Conservation (phyloP, 2,329 filamentous ascomycete genomes). For the Exophiala xenobiotica region DNA sequence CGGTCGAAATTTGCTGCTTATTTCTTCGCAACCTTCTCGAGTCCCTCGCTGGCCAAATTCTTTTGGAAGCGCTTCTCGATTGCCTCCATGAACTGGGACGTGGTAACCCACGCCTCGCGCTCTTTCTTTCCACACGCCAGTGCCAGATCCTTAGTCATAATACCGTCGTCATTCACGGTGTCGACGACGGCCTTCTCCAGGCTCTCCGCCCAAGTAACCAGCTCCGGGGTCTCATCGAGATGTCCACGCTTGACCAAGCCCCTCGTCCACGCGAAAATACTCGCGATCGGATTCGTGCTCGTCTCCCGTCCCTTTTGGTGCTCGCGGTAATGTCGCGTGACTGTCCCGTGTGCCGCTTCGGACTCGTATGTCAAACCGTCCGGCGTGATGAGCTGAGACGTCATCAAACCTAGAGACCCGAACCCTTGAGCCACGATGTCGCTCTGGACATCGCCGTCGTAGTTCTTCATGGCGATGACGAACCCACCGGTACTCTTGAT, state of each 20-base stretch:
- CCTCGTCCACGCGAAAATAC: constrained; percentile 98
- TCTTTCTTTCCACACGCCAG: constrained; percentile 86
- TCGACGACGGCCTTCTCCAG: constrained; percentile 93
- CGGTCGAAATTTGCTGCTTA: too few species aligned
- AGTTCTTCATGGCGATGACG: constrained; percentile 99
- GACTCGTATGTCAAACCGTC: constrained; percentile 97
- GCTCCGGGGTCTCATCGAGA: constrained; percentile 87
- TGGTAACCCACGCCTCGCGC: constrained; percentile 84
- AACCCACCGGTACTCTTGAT: constrained; percentile 97
- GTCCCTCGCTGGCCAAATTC: constrained; percentile 62
- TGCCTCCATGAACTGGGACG: constrained; percentile 84
- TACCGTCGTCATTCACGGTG: constrained; percentile 86
- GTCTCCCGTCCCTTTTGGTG: constrained; percentile 98
- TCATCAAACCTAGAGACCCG: constrained; percentile 97
- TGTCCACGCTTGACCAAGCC: constrained; percentile 90
- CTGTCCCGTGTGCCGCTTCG: constrained; percentile 96
- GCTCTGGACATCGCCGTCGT: constrained; percentile 98
- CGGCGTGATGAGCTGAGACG: constrained; percentile 92
- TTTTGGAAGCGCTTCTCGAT: constrained; percentile 87
- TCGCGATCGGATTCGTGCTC: constrained; percentile 97
- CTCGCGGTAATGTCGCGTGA: constrained; percentile 97
- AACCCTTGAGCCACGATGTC: constrained; percentile 98
- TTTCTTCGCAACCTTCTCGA: constrained; percentile 19
- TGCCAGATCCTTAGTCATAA: constrained; percentile 99
- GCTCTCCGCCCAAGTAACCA: constrained; percentile 85